Evolutionary conservation across 2,329 filamentous ascomycete species (phyloP).

Genomic region (Mollisia scopiformis): DNA sequence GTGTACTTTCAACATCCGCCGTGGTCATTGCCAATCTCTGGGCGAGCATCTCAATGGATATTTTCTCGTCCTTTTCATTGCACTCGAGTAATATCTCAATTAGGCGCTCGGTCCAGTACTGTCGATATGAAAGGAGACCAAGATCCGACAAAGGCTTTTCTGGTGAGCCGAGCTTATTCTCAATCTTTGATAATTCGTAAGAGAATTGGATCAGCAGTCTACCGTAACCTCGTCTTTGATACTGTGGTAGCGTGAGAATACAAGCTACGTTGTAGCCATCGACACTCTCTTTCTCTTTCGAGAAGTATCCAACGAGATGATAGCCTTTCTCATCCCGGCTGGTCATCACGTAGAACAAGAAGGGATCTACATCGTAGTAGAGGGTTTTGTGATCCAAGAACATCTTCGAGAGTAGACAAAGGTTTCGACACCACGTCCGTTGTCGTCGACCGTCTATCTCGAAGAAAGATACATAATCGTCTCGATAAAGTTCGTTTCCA

Average conservation of each 20-base stretch:
- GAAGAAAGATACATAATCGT: constrained; percentile 92
- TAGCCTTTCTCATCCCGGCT: constrained; percentile 85
- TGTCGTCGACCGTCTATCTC: constrained; percentile 96
- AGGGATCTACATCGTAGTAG: constrained; percentile 99
- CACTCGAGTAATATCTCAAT: constrained; percentile 81
- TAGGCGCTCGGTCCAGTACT: constrained; percentile 97
- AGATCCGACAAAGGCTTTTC: constrained; percentile 96
- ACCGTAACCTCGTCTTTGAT: constrained; percentile 92
- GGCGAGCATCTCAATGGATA: constrained; percentile 86
- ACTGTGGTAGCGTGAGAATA: constrained; percentile 95
- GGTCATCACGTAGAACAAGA: constrained; percentile 98
- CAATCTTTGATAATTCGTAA: constrained; percentile 94
- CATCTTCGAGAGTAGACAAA: constrained; percentile 92
- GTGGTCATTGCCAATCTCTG: constrained; percentile 89
- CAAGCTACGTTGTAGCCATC: constrained; percentile 98
- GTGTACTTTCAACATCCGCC: constrained; percentile 91
- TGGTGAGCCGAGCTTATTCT: constrained; percentile 91
- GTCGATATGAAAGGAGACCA: constrained; percentile 89
- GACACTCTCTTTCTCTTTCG: constrained; percentile 95
- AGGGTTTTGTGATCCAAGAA: constrained; percentile 98
- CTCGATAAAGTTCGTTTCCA: constrained; percentile 97
- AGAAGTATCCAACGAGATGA: constrained; percentile 99
- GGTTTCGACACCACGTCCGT: constrained; percentile 93
- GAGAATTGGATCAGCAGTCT: constrained; percentile 95
- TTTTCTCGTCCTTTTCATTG: constrained; percentile 68